These are phyloP conservation scores for Globisporangium nunn DNA, from an alignment of 352 stramenopile genomes.

Conservation along the genomic window DNA sequence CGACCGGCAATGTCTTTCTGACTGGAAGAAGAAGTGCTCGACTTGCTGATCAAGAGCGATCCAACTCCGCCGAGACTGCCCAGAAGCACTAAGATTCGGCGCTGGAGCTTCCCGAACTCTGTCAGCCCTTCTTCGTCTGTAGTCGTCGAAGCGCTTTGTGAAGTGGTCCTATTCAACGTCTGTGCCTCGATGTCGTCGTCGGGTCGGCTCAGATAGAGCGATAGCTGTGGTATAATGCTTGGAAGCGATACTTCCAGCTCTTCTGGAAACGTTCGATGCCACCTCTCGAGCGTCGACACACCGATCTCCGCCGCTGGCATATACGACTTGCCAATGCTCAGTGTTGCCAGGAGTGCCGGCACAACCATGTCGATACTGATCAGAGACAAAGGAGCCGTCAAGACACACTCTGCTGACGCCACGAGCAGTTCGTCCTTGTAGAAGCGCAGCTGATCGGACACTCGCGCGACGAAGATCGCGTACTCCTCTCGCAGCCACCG, in stretches of 20 bases:
- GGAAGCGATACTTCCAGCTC: slow-evolving; percentile 27
- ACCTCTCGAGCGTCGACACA: slow-evolving; percentile 46
- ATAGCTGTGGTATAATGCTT: slow-evolving; percentile 40
- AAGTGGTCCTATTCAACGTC: background rate
- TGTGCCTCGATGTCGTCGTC: slow-evolving; percentile 10
- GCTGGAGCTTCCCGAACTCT: slow-evolving; percentile 44
- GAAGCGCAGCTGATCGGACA: slow-evolving; percentile 48
- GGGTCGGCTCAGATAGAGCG: slow-evolving; percentile 44
- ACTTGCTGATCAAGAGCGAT: slow-evolving; percentile 38
- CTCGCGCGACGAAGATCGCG: slow-evolving; percentile 29
- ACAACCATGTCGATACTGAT: slow-evolving; percentile 21
- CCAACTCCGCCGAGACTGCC: slow-evolving; percentile 43
- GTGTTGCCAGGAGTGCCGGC: slow-evolving; percentile 33
- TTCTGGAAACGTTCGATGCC: slow-evolving; percentile 24
- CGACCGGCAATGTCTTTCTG: slow-evolving; percentile 6
- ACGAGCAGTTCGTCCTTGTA: slow-evolving; percentile 78
- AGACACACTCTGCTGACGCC: slow-evolving; percentile 45
- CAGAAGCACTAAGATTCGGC: slow-evolving; percentile 53
- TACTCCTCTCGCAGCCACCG: slow-evolving; percentile 21
- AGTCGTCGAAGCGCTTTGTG: slow-evolving; percentile 4
- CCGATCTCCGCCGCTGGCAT: slow-evolving; percentile 51
- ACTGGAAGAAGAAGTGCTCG: slow-evolving; percentile 8
- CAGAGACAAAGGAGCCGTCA: slow-evolving; percentile 40
- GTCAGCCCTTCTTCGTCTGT: slow-evolving; percentile 12
- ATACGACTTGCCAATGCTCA: slow-evolving; percentile 60